Evolutionary conservation across 306 rosid species (phyloP).

Genomic region (Acacia melanoxylon): DNA sequence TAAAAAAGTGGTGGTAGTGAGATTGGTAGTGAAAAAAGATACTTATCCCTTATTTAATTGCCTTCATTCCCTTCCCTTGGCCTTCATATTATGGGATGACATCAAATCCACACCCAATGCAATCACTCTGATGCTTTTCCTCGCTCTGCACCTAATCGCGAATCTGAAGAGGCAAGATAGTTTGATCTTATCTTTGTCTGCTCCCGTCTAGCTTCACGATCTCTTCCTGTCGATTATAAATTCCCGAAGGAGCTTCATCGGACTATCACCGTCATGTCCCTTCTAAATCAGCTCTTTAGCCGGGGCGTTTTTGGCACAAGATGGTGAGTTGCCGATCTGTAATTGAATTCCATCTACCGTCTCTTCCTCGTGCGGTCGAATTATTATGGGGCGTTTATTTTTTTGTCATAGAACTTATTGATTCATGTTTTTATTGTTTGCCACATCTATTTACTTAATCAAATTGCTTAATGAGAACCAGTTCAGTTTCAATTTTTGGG

Average conservation of each 20-base stretch:
- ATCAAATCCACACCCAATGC: too few species aligned
- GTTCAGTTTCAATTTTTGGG: not conserved
- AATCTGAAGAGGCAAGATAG: not conserved
- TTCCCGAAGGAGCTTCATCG: not conserved
- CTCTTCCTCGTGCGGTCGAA: not conserved
- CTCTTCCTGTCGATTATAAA: not conserved
- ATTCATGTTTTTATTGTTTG: not conserved
- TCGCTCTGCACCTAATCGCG: not conserved
- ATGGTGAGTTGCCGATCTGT: constrained; percentile 54
- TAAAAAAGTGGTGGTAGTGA: too few species aligned
- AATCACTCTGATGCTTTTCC: too few species aligned
- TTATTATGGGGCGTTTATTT: not conserved
- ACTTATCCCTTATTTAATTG: too few species aligned
- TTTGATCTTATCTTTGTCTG: not conserved
- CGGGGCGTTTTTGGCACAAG: constrained; percentile 89
- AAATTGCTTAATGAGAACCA: not conserved
- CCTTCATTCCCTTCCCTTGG: too few species aligned
- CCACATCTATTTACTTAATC: constrained; percentile 4
- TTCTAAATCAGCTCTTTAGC: constrained; percentile 88
- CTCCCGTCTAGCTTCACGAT: not conserved
- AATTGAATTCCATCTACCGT: not conserved
- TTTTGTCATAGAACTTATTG: not conserved
- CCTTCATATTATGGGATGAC: too few species aligned
- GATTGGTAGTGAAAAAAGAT: too few species aligned
- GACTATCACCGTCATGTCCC: constrained; percentile 54